Evolutionary conservation across 2,329 filamentous ascomycete genomes (phyloP), one percentile per base, ranked within the genome.

Genomic region (Scedosporium aurantiacum): DNA sequence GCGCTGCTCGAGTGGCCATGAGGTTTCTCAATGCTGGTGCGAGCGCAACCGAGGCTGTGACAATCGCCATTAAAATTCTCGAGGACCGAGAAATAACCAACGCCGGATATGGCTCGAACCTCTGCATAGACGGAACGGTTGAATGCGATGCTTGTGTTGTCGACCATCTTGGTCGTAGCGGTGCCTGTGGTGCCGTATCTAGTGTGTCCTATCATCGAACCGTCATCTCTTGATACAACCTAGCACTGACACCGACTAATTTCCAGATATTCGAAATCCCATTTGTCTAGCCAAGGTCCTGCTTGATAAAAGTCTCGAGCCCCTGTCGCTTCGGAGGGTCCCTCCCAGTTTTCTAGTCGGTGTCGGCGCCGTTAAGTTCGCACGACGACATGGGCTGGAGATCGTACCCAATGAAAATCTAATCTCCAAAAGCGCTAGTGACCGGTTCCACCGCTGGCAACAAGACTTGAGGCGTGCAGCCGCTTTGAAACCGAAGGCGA

Each of bases 31-130:
- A 83, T 68, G 83, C 82, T 64, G 94, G 94, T 25, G 89, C 87
- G 8, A 85, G 86, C 50, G 90, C 94, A 4, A 80, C 93, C 3
- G 91, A 97, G 70, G 94, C 92, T 16, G 88, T 97, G 23, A 94
- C 97, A 73, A 87, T 89, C 58, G 91, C 94, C 32, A 85, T 99
- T 68, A 90, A 88, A 66, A 80, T 90, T 21, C 84, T 99, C 18
- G 94, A 99, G 74, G 90, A 99, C 71, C 87, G 89, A 62, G 91
- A 97, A 68, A 95, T 99, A 66, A 99, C 95, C 41, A 99, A 99
- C 72, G 90, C 93, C 43, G 94, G 94, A 0, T 97, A 89, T 71
- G 94, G 95, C 56, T 99, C 94, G 74, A 99, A 99, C 68, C 78
- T 99, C 25, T 87, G 90, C 54, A 89, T 96, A 64, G 88, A 97